Evolutionary conservation across 352 stramenopile species (phyloP).

Genomic region (Plasmopara muralis): DNA sequence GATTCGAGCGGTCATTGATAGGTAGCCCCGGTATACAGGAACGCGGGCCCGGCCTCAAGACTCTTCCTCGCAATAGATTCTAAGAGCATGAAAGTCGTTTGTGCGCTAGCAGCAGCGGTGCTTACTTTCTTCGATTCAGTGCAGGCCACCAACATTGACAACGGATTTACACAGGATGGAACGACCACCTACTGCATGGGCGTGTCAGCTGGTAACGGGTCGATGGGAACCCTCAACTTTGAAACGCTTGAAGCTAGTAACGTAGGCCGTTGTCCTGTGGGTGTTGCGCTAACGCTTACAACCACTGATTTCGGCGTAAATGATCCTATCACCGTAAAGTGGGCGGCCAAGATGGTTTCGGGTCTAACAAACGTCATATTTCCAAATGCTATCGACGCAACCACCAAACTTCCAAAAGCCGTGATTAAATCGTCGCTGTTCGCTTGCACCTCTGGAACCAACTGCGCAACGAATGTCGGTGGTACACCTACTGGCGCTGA

Average conservation of each 20-base stretch:
- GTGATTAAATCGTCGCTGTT: conserved; percentile 45
- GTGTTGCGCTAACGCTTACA: conserved; percentile 32
- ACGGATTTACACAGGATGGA: conserved; percentile 55
- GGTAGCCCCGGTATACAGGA: too few relatives aligned
- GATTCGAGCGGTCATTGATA: too few relatives aligned
- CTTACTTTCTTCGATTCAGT: conserved; percentile 11
- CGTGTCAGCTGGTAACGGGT: conserved; percentile 12
- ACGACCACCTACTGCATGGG: conserved; percentile 72
- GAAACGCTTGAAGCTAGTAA: conserved; percentile 39
- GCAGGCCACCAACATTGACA: conserved; percentile 41
- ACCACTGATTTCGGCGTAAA: conserved; percentile 42
- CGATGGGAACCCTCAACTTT: conserved; percentile 35
- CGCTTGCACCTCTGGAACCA: conserved; percentile 54
- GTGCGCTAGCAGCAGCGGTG: conserved; percentile 6
- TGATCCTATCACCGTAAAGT: conserved; percentile 48
- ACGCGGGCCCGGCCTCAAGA: too few relatives aligned
- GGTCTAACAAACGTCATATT: conserved; percentile 49
- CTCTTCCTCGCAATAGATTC: too few relatives aligned
- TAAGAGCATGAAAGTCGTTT: conserved; percentile 17
- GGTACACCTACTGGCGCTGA: conserved; percentile 27
- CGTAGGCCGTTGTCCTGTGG: conserved; percentile 49
- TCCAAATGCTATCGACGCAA: conserved; percentile 48
- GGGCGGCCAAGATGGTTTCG: conserved; percentile 30
- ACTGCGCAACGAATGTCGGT: conserved; percentile 50
- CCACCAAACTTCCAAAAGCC: conserved; percentile 23